Percentiles rank a stretch among this genome's conserved stretches.
Conservation (phyloP, 495 filamentous ascomycete species). For the Aspergillus biplanus region DNA sequence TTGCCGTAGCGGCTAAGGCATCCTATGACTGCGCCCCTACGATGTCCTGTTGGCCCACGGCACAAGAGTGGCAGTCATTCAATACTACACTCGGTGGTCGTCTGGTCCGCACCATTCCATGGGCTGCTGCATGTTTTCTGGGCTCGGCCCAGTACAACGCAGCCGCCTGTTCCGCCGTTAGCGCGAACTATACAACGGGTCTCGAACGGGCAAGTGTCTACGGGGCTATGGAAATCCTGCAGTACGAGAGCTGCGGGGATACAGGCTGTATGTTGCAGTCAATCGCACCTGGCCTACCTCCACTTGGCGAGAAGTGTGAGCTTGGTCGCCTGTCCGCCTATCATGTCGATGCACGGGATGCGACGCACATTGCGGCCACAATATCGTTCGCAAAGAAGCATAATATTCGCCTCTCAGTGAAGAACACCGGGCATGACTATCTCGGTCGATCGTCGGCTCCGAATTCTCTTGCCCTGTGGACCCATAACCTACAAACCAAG, state of each 20-base stretch:
- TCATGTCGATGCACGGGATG: conserved; percentile 22
- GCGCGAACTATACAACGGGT: conserved; percentile 18
- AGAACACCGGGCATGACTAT: conserved; percentile 61
- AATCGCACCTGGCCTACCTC: background rate
- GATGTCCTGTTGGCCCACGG: background rate
- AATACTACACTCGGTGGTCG: conserved; percentile 25
- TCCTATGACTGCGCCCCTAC: background rate
- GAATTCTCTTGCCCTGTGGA: conserved; percentile 56
- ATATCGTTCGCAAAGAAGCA: conserved; percentile 23
- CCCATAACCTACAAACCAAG: conserved; percentile 47
- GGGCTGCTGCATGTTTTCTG: conserved; percentile 26
- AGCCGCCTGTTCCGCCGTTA: conserved; percentile 19
- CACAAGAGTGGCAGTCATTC: conserved; percentile 27
- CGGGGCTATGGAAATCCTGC: conserved; percentile 17
- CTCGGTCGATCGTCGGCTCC: conserved; percentile 54
- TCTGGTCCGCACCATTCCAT: conserved; percentile 23
- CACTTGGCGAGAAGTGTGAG: conserved; percentile 11
- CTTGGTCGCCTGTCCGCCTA: conserved; percentile 24
- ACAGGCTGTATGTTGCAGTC: conserved; percentile 18
- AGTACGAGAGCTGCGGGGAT: conserved; percentile 24
- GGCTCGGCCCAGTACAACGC: conserved; percentile 22
- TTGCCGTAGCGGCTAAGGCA: background rate
- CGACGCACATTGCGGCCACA: conserved; percentile 18
- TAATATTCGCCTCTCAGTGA: conserved; percentile 39
- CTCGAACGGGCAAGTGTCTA: conserved; percentile 13